A percentile compares a stretch with the other conserved stretches of the same genome.
Conservation (phyloP, 441 rosid genomes). For the Pelargonium cotyledonis region DNA sequence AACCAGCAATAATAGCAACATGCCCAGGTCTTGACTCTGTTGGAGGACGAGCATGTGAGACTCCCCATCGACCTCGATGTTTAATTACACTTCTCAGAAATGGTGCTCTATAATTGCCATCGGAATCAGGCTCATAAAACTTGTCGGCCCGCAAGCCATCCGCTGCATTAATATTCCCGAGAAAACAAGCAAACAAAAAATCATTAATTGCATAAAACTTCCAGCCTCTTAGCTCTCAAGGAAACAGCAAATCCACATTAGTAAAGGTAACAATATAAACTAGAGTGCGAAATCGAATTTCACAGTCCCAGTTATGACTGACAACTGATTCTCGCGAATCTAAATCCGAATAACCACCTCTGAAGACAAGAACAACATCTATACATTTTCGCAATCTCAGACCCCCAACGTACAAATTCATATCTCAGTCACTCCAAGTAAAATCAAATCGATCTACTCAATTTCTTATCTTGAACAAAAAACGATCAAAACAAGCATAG, state of each 20-base stretch:
- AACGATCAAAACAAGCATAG: not conserved
- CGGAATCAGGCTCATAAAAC: slow-evolving; percentile 79
- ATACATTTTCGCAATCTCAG: not conserved
- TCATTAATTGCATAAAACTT: not conserved
- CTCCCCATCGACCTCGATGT: slow-evolving; percentile 88
- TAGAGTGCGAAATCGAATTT: too few species aligned
- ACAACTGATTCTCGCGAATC: too few species aligned
- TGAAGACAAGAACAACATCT: not conserved
- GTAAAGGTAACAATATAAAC: not conserved
- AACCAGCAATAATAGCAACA: slow-evolving; percentile 91
- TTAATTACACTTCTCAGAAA: slow-evolving; percentile 76
- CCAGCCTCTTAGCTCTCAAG: not conserved
- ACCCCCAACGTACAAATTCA: not conserved
- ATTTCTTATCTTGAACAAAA: not conserved
- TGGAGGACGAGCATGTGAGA: slow-evolving; percentile 99
- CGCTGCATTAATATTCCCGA: slow-evolving; percentile 39
- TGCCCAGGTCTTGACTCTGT: slow-evolving; percentile 98
- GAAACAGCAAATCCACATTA: not conserved
- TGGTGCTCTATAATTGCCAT: slow-evolving; percentile 74
- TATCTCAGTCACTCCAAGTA: not conserved
- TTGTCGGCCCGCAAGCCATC: slow-evolving; percentile 97
- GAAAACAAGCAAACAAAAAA: slow-evolving; percentile 1
- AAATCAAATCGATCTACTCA: not conserved
- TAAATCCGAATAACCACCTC: not conserved
- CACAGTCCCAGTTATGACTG: too few species aligned